These are phyloP conservation scores for Lenwebbia sp. DNA, from an alignment of 345 rosid species.

Conservation along the genomic window DNA sequence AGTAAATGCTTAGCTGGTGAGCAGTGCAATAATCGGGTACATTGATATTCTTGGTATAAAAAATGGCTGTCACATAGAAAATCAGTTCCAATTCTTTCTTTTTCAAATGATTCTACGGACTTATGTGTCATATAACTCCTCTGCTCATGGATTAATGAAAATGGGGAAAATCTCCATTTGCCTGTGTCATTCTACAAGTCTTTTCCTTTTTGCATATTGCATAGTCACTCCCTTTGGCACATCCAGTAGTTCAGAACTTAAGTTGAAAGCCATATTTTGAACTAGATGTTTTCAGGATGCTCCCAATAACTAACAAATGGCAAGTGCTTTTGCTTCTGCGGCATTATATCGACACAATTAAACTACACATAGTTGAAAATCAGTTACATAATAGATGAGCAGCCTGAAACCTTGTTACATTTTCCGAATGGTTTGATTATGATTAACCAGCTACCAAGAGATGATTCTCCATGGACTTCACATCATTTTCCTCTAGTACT, in stretches of 20 bases:
- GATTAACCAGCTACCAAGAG: not conserved
- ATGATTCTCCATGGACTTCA: not conserved
- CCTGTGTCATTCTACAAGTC: not conserved
- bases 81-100: not conserved
- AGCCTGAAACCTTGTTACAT: not conserved
- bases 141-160: not conserved
- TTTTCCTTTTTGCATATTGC: not conserved
- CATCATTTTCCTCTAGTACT: not conserved
- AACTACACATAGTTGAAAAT: not conserved
- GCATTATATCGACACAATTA: not conserved
- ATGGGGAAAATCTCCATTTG: not conserved
- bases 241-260: not conserved
- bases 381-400: not conserved
- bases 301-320: not conserved
- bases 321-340: not conserved
- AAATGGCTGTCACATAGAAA: not conserved
- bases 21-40: not conserved
- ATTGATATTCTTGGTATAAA: not conserved
- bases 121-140: not conserved
- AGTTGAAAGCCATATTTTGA: not conserved
- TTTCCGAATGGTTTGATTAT: not conserved
- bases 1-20: not conserved
- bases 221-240: not conserved
- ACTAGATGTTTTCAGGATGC: not conserved
- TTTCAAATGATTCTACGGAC: not conserved